Evolutionary conservation across 2,329 filamentous ascomycete genomes (phyloP), one percentile per base, ranked within the genome.

Genomic region (Ophiostoma triangulosporum): DNA sequence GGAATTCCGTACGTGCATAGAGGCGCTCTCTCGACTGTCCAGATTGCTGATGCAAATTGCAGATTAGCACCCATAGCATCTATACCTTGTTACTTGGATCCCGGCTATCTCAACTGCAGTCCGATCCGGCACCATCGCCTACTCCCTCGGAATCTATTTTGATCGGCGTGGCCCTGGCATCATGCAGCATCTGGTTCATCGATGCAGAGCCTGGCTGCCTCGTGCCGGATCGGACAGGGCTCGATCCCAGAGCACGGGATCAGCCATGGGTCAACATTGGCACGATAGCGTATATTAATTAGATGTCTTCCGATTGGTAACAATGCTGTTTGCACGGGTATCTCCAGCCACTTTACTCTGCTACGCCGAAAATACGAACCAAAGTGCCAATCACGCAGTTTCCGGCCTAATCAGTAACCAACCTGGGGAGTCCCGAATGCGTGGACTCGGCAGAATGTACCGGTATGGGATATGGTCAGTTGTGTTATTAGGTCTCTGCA

Each of bases 1-100:
- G 58, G 56, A 58, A 54, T 50, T 59, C 58, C 58, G 58, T 56
- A 59, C 58, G 45, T 57, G 57, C 58, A 59, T 56, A 54, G 29
- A 27, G 38, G 54, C 50, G 46, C 15, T 38, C 15, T 43, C 29
- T 14, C 22, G 15, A 40, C 36, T 29, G 24, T 26, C 17, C 14
- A 26, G 20, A 17, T 22, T 24, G 24, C 12, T 20, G 20, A 29
- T 46, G 26, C 9, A 26, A 1, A 24, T 24, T 43, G 11, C n/a
- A 24, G 22, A 43, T 43, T 43, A 9, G 32, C 38, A 31, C 29
- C 12, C 29, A n/a, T n/a, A n/a, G n/a, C n/a, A n/a, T n/a, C n/a
- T n/a, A n/a, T n/a, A n/a, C n/a, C n/a, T n/a, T 31, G 29, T 11
- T 31, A 6, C 29, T 31, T 31, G 29, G 6, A 7, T 11, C 12